Evolutionary conservation across 495 filamentous ascomycete genomes (phyloP).

Genomic region (Cercophora samala): DNA sequence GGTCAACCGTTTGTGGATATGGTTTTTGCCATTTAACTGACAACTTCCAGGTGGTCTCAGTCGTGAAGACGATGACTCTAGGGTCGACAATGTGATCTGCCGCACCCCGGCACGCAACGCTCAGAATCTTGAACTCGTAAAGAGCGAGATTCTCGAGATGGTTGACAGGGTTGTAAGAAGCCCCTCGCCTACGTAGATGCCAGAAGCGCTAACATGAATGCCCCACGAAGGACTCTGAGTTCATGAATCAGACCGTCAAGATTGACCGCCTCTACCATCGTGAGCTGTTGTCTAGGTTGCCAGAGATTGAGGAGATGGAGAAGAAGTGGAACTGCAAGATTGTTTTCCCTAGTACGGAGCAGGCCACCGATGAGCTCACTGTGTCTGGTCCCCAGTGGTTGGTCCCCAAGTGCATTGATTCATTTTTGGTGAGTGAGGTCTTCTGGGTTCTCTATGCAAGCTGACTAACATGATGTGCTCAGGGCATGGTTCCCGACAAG

Average conservation of each 20-base stretch:
- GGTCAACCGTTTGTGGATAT: background rate
- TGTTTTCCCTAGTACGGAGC: constrained; percentile 92
- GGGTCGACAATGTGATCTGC: constrained; percentile 98
- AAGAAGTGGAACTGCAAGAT: constrained; percentile 99
- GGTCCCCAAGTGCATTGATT: constrained; percentile 91
- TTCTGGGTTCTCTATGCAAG: no score
- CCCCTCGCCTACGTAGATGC: background rate
- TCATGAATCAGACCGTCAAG: constrained; percentile 85
- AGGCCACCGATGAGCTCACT: constrained; percentile 91
- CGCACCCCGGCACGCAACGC: constrained; percentile 96
- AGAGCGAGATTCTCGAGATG: constrained; percentile 99
- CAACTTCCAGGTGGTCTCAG: constrained; percentile 65
- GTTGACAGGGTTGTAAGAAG: constrained; percentile 80
- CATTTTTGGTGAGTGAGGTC: constrained; percentile 65
- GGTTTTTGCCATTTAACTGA: constrained; percentile 21
- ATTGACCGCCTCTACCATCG: constrained; percentile 95
- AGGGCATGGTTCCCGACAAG: constrained; percentile 94
- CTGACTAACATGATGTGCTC: background rate
- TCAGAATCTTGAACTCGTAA: constrained; percentile 91
- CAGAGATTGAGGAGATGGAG: constrained; percentile 89
- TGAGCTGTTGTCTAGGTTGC: constrained; percentile 80
- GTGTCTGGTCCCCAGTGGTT: constrained; percentile 96
- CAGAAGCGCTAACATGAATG: constrained; percentile 11
- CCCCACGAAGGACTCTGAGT: constrained; percentile 75
- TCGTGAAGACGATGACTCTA: constrained; percentile 94